Evolutionary conservation across 805 yeast genomes (phyloP), one percentile per base, ranked within the genome.

Genomic region (Candida maltosa): DNA sequence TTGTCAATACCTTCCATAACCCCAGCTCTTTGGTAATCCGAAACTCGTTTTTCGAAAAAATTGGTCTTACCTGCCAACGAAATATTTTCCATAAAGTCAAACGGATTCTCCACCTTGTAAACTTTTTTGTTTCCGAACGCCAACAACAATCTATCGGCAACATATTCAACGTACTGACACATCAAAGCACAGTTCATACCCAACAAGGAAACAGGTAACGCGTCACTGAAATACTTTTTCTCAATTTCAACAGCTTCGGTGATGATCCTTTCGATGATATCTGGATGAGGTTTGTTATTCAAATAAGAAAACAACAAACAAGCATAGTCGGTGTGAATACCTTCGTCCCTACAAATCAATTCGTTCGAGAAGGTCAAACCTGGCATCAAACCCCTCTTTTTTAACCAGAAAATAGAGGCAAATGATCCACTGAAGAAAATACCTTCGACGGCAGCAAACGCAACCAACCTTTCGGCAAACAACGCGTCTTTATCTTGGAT

Each of bases 1-100:
- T 29, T 34, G 14, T 34, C 38, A n/a, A 78, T 62, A 48, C 75
- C 73, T 48, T 95, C 91, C 93, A 91, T 91, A 56, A 91, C 98
- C 73, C 98, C 97, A 40, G 98, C 97, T 73, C 91, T 93, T 72
- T 91, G 98, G 71, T 91, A 91, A 69, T 91, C 98, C 40, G 95
- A 85, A 39, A 91, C 98, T 71, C 98, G 85, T 80, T 91, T 91
- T 76, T 91, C 98, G 60, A 91, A 91, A 80, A 91, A 91, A 75
- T 93, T 91, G 53, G 98, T 91, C 79, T 91, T 91, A 68, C 98
- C 98, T 40, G 97, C 95, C 52, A 91, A 78, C 6, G 97, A 91
- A 56, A 91, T 91, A 74, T 93, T 91, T 74, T 91, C 98, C 98
- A 91, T 91, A 61, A 91, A 91, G 66, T 91, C 98, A 62, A 91